Conservation (phyloP, 2,329 filamentous ascomycete genomes). For the Ophiostoma angusticollis region DNA sequence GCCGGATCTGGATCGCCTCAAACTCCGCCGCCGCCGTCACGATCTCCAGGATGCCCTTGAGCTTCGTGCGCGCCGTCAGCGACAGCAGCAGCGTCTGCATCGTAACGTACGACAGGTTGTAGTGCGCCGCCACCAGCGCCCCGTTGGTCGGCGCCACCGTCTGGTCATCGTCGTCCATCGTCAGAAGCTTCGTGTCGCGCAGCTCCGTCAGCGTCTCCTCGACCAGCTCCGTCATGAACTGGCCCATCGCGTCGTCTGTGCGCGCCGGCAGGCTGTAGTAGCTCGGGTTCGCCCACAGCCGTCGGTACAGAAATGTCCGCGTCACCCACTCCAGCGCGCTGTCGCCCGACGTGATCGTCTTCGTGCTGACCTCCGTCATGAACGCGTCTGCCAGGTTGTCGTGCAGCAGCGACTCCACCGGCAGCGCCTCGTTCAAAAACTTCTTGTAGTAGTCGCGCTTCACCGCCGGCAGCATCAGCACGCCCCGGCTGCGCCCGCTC, state of each 20-base stretch:
- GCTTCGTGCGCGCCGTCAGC: slow-evolving; percentile 74
- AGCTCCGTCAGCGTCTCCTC: slow-evolving; percentile 87
- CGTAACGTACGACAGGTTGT: slow-evolving; percentile 97
- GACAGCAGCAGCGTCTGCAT: slow-evolving; percentile 98
- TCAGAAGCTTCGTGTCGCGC: slow-evolving; percentile 85
- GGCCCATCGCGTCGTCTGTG: slow-evolving; percentile 84
- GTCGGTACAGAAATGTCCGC: slow-evolving; percentile 95
- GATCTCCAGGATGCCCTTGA: slow-evolving; percentile 95
- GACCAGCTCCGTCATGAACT: slow-evolving; percentile 86
- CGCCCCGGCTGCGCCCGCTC: slow-evolving; percentile 69
- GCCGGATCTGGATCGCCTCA: slow-evolving; percentile 77
- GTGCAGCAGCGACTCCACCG: slow-evolving; percentile 88
- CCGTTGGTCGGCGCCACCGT: slow-evolving; percentile 81
- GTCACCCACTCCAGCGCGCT: slow-evolving; percentile 98
- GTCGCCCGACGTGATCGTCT: slow-evolving; percentile 88
- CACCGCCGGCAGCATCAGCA: slow-evolving; percentile 91
- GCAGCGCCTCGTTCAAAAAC: slow-evolving; percentile 89
- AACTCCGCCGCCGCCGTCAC: slow-evolving; percentile 95
- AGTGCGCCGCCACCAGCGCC: slow-evolving; percentile 97
- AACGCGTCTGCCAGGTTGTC: slow-evolving; percentile 91
- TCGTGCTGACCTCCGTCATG: slow-evolving; percentile 91
- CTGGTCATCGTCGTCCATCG: slow-evolving; percentile 89
- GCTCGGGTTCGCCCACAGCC: slow-evolving; percentile 86
- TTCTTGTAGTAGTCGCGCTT: slow-evolving; percentile 99
- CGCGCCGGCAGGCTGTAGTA: slow-evolving; percentile 87